A percentile compares a stretch with the other conserved stretches of the same genome.
Conservation (phyloP, 306 rosid species). For the Cucurbita argyrosperma region DNA sequence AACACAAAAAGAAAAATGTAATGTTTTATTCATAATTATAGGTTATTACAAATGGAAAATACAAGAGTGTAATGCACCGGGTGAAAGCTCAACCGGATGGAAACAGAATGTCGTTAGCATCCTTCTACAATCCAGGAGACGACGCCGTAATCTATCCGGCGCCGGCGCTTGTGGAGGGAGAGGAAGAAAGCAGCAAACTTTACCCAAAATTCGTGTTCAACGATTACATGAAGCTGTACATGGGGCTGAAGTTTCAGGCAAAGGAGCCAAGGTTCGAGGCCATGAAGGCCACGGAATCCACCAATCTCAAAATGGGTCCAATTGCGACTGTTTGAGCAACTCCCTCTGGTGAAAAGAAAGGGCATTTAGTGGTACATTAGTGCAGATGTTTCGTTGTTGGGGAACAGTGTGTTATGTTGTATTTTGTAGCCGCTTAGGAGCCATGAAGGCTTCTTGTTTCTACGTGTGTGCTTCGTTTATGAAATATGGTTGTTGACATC, state of each 20-base stretch:
- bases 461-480: neutral
- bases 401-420: neutral
- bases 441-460: neutral
- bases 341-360: too few relatives aligned
- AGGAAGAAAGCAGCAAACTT: constrained; percentile 21
- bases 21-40: neutral
- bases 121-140: constrained; percentile 83
- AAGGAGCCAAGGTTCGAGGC: constrained; percentile 95
- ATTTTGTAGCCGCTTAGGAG: neutral
- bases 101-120: constrained; percentile 79
- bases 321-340: constrained; percentile 32
- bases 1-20: too few relatives aligned
- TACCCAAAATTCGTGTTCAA: constrained; percentile 90
- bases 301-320: constrained; percentile 21
- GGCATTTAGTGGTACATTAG: neutral
- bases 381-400: neutral
- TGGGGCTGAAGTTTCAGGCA: constrained; percentile 77
- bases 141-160: constrained; percentile 86
- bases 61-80: constrained; percentile 78
- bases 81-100: constrained; percentile 69
- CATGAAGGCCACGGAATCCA: constrained; percentile 52
- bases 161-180: constrained; percentile 43
- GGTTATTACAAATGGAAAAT: constrained; percentile 89
- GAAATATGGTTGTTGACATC: too few relatives aligned
- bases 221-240: constrained; percentile 89